Evolutionary conservation across 768 basidiomycete species (phyloP).

Genomic region (Suillus bovinus): DNA sequence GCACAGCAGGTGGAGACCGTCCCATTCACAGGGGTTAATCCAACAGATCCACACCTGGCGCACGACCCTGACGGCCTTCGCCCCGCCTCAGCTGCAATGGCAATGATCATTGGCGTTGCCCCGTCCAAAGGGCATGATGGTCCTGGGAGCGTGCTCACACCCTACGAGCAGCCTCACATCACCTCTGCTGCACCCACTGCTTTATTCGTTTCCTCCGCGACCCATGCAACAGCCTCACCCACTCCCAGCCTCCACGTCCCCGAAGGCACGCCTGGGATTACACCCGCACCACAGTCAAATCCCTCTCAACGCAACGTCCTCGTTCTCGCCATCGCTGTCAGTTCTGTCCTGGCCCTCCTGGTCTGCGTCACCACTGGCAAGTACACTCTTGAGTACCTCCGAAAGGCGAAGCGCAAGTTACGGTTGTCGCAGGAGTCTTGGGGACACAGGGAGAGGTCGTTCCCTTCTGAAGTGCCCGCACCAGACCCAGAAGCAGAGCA

Average conservation of each 20-base stretch:
- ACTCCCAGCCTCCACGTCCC: slow-evolving; percentile 11
- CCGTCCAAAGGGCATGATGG: slow-evolving; percentile 1
- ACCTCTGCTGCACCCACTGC: neutral
- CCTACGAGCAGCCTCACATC: slow-evolving; percentile 11
- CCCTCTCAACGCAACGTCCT: slow-evolving; percentile 8
- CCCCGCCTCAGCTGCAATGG: slow-evolving; percentile 8
- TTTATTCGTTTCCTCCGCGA: neutral
- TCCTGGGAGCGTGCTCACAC: slow-evolving; percentile 15
- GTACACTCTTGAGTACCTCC: neutral
- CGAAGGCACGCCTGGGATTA: slow-evolving; percentile 13
- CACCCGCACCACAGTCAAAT: slow-evolving; percentile 11
- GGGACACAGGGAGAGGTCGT: slow-evolving; percentile 8
- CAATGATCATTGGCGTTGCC: slow-evolving; percentile 6
- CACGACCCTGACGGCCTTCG: slow-evolving; percentile 5
- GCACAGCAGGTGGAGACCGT: neutral
- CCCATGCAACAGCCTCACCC: neutral
- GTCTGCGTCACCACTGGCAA: slow-evolving; percentile 5
- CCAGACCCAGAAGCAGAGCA: neutral
- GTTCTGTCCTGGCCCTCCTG: slow-evolving; percentile 17
- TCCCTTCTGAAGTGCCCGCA: neutral
- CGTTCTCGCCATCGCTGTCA: slow-evolving; percentile 17
- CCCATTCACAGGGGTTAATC: neutral
- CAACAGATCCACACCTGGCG: neutral
- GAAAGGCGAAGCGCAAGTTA: slow-evolving; percentile 5
- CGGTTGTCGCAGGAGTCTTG: slow-evolving; percentile 10